Evolutionary conservation across 495 filamentous ascomycete species (phyloP).

Genomic region (Xylaria nigripes): DNA sequence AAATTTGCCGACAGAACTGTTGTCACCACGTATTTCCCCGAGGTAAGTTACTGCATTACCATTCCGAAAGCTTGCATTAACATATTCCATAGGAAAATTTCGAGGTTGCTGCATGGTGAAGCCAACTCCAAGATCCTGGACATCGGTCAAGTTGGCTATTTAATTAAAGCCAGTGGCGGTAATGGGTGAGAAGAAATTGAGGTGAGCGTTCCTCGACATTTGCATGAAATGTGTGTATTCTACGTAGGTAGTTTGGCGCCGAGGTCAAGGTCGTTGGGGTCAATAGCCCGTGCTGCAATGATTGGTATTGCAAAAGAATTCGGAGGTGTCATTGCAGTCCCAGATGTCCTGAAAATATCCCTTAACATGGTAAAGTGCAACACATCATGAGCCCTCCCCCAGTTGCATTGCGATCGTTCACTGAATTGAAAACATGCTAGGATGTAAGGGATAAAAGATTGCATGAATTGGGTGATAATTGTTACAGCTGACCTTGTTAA

Average conservation of each 20-base stretch:
- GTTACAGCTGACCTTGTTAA: slow-evolving; percentile 7
- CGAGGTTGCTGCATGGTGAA: slow-evolving; percentile 68
- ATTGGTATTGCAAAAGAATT: not conserved
- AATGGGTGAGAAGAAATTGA: not conserved
- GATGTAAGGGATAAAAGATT: not conserved
- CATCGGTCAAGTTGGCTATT: not conserved
- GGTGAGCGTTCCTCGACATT: not conserved
- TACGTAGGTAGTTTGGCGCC: not conserved
- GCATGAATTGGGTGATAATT: not conserved
- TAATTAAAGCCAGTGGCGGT: not conserved
- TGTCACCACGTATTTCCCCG: slow-evolving; percentile 90
- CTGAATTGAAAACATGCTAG: not conserved
- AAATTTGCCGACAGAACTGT: slow-evolving; percentile 96
- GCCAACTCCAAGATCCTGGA: not conserved
- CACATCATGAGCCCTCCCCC: not conserved
- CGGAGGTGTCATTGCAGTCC: not conserved
- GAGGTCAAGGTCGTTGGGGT: not conserved
- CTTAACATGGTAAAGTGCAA: not conserved
- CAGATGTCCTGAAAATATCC: not conserved
- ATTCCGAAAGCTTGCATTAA: not conserved
- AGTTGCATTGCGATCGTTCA: not conserved
- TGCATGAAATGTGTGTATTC: slow-evolving; percentile 13
- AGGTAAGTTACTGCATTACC: slow-evolving; percentile 46
- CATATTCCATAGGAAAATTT: slow-evolving; percentile 57
- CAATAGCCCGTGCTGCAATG: not conserved